phyloP scores from a whole-genome alignment of 2,329 filamentous ascomycete species.

The Tolypocladium nubicola region DNA sequence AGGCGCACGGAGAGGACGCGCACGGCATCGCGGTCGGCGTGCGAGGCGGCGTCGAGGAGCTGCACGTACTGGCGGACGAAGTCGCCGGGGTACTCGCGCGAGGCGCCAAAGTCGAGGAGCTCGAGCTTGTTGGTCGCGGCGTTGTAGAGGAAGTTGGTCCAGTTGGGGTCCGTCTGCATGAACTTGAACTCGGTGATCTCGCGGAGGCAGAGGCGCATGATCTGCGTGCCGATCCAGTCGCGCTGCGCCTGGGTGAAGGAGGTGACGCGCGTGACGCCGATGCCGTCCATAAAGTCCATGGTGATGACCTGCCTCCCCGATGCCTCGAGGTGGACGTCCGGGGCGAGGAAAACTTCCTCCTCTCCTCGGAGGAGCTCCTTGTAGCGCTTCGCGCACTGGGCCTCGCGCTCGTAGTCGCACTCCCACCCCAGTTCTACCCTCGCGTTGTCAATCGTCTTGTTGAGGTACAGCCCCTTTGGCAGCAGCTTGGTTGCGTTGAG shows the following conservation, averaged over 20 bases:
- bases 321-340: slow-evolving; percentile 65
- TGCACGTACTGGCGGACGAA: slow-evolving; percentile 76
- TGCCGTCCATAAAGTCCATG: slow-evolving; percentile 82
- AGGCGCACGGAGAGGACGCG: slow-evolving; percentile 61
- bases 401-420: slow-evolving; percentile 89
- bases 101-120: slow-evolving; percentile 91
- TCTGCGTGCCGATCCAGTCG: slow-evolving; percentile 94
- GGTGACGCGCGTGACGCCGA: slow-evolving; percentile 71
- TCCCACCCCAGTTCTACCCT: slow-evolving; percentile 90
- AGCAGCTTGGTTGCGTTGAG: slow-evolving; percentile 83
- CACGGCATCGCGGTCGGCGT: slow-evolving; percentile 53
- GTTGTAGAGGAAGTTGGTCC: slow-evolving; percentile 98
- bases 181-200: slow-evolving; percentile 93
- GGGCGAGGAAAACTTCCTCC: slow-evolving; percentile 64
- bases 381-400: slow-evolving; percentile 69
- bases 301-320: slow-evolving; percentile 82
- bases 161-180: slow-evolving; percentile 99
- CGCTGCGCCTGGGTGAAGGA: slow-evolving; percentile 71
- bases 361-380: slow-evolving; percentile 58
- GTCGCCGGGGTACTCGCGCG: slow-evolving; percentile 67
- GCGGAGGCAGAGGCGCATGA: slow-evolving; percentile 80
- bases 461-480: slow-evolving; percentile 83
- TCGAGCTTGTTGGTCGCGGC: slow-evolving; percentile 61
- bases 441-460: slow-evolving; percentile 96
- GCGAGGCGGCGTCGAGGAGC: slow-evolving; percentile 70